Evolutionary conservation across 169 alveolate species (phyloP).

Genomic region (Plasmodium gaboni): DNA sequence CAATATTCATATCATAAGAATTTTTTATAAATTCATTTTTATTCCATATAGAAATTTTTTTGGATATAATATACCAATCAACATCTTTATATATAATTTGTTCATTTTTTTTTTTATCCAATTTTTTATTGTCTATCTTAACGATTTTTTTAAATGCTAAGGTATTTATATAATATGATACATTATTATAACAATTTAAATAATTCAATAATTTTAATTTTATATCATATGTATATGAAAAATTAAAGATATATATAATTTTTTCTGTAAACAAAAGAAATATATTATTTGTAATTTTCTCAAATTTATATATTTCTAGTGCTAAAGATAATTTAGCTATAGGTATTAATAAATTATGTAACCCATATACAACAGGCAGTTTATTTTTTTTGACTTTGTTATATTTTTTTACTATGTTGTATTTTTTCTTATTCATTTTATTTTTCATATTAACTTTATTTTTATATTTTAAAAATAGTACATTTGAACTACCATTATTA

Average conservation of each 20-base stretch:
- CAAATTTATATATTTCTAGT: constrained; percentile 17
- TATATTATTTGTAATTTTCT: constrained; percentile 8
- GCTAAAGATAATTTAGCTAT: constrained; percentile 34
- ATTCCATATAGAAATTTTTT: too few species aligned
- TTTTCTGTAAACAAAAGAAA: constrained; percentile 39
- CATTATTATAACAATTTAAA: not conserved
- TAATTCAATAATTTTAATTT: constrained; percentile 27
- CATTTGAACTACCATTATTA: not conserved
- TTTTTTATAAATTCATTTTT: too few species aligned
- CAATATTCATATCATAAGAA: too few species aligned
- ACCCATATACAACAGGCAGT: not conserved
- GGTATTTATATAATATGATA: constrained; percentile 1
- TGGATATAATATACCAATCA: not conserved
- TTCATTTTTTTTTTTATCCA: too few species aligned
- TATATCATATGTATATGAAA: constrained; percentile 30
- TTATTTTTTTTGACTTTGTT: not conserved
- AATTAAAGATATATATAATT: constrained; percentile 37
- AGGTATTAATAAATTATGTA: constrained; percentile 33
- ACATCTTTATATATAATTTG: constrained; percentile 4
- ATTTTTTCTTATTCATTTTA: not conserved
- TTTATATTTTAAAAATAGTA: not conserved
- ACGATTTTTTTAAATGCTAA: constrained; percentile 10
- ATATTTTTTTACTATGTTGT: not conserved
- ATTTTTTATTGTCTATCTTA: constrained; percentile 1
- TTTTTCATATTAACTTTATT: not conserved